Conservation (phyloP, 116 monocot genomes). For the Phalaenopsis hybrid region DNA sequence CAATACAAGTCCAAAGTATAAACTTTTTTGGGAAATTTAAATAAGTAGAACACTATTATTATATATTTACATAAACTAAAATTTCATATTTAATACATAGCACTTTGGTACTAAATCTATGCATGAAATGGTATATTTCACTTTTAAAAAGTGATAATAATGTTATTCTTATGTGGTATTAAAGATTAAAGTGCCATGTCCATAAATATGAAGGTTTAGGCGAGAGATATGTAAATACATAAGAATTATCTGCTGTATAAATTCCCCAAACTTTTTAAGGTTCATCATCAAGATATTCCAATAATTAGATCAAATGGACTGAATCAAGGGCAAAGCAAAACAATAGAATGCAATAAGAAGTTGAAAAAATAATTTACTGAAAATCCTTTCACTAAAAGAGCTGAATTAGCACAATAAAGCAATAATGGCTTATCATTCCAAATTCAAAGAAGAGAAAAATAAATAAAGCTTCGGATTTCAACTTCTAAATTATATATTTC, state of each 20-base stretch:
- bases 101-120: too few relatives aligned
- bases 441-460: not conserved
- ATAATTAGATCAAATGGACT: constrained; percentile 1
- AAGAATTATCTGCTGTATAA: too few relatives aligned
- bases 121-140: too few relatives aligned
- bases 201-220: too few relatives aligned
- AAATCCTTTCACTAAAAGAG: not conserved
- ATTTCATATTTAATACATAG: too few relatives aligned
- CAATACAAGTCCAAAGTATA: not conserved
- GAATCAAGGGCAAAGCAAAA: not conserved
- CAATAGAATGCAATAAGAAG: constrained; percentile 1
- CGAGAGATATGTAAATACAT: too few relatives aligned
- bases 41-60: too few relatives aligned
- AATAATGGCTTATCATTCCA: not conserved
- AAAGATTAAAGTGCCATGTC: too few relatives aligned
- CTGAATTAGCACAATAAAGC: constrained; percentile 3
- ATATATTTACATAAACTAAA: too few relatives aligned
- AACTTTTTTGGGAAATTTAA: not conserved
- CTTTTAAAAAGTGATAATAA: too few relatives aligned
- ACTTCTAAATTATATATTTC: not conserved
- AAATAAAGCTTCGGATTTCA: not conserved
- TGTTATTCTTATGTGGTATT: too few relatives aligned
- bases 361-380: not conserved
- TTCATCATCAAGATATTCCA: not conserved
- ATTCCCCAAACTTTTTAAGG: too few relatives aligned